These are phyloP conservation scores for Naematelia encephala DNA, from an alignment of 768 basidiomycete species.

Conservation along the genomic window DNA sequence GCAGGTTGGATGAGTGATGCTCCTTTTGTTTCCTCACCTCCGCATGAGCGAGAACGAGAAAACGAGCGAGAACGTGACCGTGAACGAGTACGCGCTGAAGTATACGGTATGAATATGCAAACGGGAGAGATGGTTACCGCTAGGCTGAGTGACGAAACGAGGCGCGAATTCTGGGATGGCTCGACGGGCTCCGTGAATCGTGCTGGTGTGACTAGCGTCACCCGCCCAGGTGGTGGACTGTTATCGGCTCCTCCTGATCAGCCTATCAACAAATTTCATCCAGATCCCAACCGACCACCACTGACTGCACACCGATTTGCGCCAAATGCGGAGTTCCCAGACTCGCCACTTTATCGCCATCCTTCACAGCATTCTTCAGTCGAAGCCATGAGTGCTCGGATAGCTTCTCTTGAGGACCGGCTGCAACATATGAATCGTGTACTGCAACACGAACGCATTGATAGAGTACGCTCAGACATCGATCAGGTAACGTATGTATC, in stretches of 20 bases:
- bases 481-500: slow-evolving; percentile 28
- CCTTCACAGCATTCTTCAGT: slow-evolving; percentile 9
- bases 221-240: no score
- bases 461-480: slow-evolving; percentile 24
- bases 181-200: no score
- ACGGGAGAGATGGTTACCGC: slow-evolving; percentile 18
- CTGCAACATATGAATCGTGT: slow-evolving; percentile 20
- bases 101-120: slow-evolving; percentile 15
- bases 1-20: slow-evolving; percentile 41
- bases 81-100: neutral
- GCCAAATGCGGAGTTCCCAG: slow-evolving; percentile 11
- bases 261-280: slow-evolving; percentile 16
- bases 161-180: neutral
- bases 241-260: neutral
- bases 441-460: slow-evolving; percentile 28
- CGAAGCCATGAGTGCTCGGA: slow-evolving; percentile 14
- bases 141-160: neutral
- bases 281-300: slow-evolving; percentile 19
- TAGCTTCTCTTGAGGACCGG: slow-evolving; percentile 28
- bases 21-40: neutral
- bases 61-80: neutral
- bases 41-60: neutral
- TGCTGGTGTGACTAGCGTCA: no score
- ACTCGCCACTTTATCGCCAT: slow-evolving; percentile 21
- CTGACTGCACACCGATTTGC: neutral